phyloP scores from a whole-genome alignment of 2,329 filamentous ascomycete genomes.

The Trichoderma breve region DNA sequence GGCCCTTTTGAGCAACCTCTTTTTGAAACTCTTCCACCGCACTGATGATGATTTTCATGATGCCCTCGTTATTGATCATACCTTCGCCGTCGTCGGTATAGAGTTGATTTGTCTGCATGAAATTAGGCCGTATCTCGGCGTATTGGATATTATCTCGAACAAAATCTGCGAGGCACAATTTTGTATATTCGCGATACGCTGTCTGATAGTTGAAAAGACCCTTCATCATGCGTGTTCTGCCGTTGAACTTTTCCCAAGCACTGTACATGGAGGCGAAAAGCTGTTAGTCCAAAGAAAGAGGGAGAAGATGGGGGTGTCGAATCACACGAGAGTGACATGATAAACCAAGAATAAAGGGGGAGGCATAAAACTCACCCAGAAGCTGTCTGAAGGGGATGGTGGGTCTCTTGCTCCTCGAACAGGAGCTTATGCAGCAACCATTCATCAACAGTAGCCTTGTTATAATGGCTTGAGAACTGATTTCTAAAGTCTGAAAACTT shows the following conservation, averaged over 20 bases:
- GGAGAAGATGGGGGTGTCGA: background rate
- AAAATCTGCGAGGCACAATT: constrained; percentile 58
- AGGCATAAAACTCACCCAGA: constrained; percentile 47
- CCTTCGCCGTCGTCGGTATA: constrained; percentile 54
- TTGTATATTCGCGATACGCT: constrained; percentile 61
- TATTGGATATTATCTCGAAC: constrained; percentile 66
- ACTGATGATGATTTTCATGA: constrained; percentile 59
- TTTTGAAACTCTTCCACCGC: constrained; percentile 51
- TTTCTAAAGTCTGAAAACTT: constrained; percentile 41
- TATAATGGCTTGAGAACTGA: constrained; percentile 33
- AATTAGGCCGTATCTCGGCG: constrained; percentile 68
- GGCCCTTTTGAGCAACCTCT: constrained; percentile 27
- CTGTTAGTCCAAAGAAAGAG: background rate
- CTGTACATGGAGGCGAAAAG: constrained; percentile 30
- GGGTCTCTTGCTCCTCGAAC: constrained; percentile 59
- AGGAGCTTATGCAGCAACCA: constrained; percentile 64
- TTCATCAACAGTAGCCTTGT: constrained; percentile 27
- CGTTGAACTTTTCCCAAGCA: constrained; percentile 63
- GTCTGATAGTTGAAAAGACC: constrained; percentile 66
- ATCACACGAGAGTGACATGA: background rate
- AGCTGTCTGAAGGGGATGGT: constrained; percentile 49
- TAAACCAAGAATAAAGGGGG: background rate
- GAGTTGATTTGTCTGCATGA: constrained; percentile 62
- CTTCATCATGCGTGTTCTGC: constrained; percentile 69
- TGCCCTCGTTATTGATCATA: constrained; percentile 54